phyloP scores from a whole-genome alignment of 495 filamentous ascomycete genomes.

The Corynascus novoguineensis region DNA sequence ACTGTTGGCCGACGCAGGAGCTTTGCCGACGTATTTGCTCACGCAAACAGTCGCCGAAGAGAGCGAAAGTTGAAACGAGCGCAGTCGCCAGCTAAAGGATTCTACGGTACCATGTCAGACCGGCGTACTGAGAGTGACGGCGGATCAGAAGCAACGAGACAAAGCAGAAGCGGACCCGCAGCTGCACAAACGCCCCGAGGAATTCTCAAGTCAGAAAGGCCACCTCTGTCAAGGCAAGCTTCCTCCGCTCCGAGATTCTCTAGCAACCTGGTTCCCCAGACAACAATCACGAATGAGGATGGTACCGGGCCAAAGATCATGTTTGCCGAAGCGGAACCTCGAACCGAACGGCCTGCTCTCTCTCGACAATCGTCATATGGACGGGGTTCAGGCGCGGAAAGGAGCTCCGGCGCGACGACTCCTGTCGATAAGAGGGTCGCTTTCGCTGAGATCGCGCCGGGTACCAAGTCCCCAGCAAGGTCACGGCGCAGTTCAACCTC shows the following conservation, averaged over 20 bases:
- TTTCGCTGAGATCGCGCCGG: constrained; percentile 46
- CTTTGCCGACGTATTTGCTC: constrained; percentile 30
- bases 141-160: not conserved
- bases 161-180: not conserved
- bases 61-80: constrained; percentile 18
- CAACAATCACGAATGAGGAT: constrained; percentile 59
- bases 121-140: not conserved
- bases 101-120: constrained; percentile 21
- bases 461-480: constrained; percentile 17
- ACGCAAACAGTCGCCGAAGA: constrained; percentile 13
- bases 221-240: constrained; percentile 47
- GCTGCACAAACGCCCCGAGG: constrained; percentile 12
- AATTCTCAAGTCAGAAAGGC: constrained; percentile 32
- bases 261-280: constrained; percentile 68
- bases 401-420: constrained; percentile 43
- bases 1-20: constrained; percentile 31
- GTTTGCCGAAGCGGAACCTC: constrained; percentile 53
- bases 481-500: constrained; percentile 32
- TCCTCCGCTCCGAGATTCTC: constrained; percentile 56
- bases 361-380: constrained; percentile 45
- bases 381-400: constrained; percentile 54
- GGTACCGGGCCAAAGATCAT: constrained; percentile 68
- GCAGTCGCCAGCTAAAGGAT: not conserved
- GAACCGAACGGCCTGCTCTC: constrained; percentile 37
- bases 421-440: constrained; percentile 61